Evolutionary conservation across 805 yeast species (phyloP), one percentile per base, ranked within the genome.

Genomic region (Nematodospora valgi): DNA sequence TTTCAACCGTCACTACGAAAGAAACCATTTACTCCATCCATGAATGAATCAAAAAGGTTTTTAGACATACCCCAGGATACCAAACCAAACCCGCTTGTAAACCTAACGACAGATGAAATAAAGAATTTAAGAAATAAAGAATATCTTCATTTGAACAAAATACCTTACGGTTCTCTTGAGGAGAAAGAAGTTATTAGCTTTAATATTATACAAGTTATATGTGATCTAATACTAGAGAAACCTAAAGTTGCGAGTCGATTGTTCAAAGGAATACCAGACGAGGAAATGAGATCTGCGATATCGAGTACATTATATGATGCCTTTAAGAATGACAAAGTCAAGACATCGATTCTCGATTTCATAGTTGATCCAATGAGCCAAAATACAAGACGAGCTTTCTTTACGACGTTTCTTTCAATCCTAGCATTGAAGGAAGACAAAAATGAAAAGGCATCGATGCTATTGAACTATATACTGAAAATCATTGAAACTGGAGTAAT

Each of bases 51-150:
- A n/a, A n/a, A n/a, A n/a, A n/a, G n/a, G n/a, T n/a, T n/a, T 5
- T 10, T 31, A 6, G 20, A 15, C 6, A n/a, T 31, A 18, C 28
- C 34, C n/a, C 4, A 15, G 2, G 28, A 31, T 14, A 17, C 18
- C 5, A 51, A 48, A 37, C 63, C 64, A 5, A 64, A 65, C 30
- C 70, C 72, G 3, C 49, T 66, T 23, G 56, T 49, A 34, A 34
- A 46, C 11, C 52, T 61, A 55, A 24, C 46, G 11, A 53, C 54
- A 27, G 46, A 44, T 1, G 56, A 62, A 28, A 35, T 66, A 1
- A 22, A 51, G n/a, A 21, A 23, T 2, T 51, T 67, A 20, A 38
- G 42, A 6, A 38, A 35, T 6, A 13, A 35, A 4, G 59, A 60
- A 21, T 56, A 58, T 29, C 15, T 26, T 7, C 57, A 61, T 35